Evolutionary conservation across 2,329 filamentous ascomycete species (phyloP).

Genomic region (Blastomyces emzantsi): DNA sequence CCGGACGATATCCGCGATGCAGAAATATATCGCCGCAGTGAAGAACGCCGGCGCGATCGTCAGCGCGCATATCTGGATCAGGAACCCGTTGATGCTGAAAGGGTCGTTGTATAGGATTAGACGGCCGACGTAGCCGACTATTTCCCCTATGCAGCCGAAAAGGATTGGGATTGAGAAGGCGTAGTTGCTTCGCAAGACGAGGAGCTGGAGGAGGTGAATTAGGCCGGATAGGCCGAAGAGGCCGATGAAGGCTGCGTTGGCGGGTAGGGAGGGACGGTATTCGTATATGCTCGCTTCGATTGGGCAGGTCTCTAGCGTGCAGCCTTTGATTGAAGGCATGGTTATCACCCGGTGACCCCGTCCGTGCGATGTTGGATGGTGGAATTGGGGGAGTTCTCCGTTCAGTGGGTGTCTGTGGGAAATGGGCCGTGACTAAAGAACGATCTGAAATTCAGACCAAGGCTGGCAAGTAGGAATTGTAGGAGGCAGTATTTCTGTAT

Average conservation of each 20-base stretch:
- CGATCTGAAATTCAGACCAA: neutral
- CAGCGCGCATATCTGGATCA: conserved; percentile 58
- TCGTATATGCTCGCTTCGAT: conserved; percentile 35
- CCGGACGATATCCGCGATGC: conserved; percentile 40
- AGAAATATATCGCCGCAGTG: conserved; percentile 58
- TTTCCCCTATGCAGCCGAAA: conserved; percentile 48
- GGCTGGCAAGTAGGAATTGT: neutral
- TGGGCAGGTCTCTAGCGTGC: conserved; percentile 33
- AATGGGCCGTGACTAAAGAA: neutral
- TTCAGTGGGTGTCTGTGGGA: neutral
- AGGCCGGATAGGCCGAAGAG: conserved; percentile 37
- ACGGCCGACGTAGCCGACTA: conserved; percentile 55
- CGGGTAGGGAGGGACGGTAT: conserved; percentile 36
- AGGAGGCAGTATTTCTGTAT: neutral
- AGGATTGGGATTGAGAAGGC: conserved; percentile 44
- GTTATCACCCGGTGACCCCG: neutral
- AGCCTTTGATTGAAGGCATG: conserved; percentile 15
- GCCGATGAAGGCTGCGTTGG: conserved; percentile 35
- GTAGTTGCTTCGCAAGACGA: conserved; percentile 22
- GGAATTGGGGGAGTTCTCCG: neutral
- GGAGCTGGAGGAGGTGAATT: conserved; percentile 31
- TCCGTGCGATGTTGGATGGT: neutral
- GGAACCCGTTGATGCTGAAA: conserved; percentile 51
- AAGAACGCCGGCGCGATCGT: conserved; percentile 49
- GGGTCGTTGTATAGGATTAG: conserved; percentile 50